Evolutionary conservation across 805 yeast genomes (phyloP), one percentile per base, ranked within the genome.

Genomic region (Candida corydali): DNA sequence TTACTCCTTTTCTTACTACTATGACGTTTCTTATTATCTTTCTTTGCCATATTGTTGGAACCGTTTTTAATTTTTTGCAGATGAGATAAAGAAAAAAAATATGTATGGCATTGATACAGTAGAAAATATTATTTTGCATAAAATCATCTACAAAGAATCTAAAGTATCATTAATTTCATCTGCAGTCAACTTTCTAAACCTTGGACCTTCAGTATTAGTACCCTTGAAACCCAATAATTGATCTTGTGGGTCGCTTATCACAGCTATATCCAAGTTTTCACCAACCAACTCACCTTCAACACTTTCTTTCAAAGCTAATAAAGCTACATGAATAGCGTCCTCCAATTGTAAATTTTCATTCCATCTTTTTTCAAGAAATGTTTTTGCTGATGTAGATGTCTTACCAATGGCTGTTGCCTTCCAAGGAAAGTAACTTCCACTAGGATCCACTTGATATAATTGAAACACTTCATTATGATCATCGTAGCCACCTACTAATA

Each of bases 381-480:
- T 91, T 70, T 94, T 93, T 24, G 98, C 98, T n/a, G 95, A 86
- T 29, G 80, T 79, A 3, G 96, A 81, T 17, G 96, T 95, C 57
- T 88, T 89, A 46, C 99, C 99, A 51, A 93, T 93, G 17, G 98
- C 98, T 3, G 98, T 91, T 26, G 98, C 98, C 64, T 91, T 93
- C 99, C 99, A 93, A 8, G 99, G 98, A 74, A 86, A 93, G 61
- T 83, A 93, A 27, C 96, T 80, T 8, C 99, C 99, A 3, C 95
- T 84, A 4, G 99, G 99, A 65, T 93, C 99, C 32, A 93, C 95
- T 65, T 93, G 99, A 61, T 93, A 93, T 42, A 93, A 71, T 56
- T 85, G 85, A 61, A 76, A 89, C 24, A 47, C 49, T 19, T 80
- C 80, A 11, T 76, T 71, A 50, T 74, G 78, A 25, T 82, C 87